A percentile compares a stretch with the other conserved stretches of the same genome.
phyloP scores from a whole-genome alignment of 495 filamentous ascomycete species.

The Penicillium riverlandense region DNA sequence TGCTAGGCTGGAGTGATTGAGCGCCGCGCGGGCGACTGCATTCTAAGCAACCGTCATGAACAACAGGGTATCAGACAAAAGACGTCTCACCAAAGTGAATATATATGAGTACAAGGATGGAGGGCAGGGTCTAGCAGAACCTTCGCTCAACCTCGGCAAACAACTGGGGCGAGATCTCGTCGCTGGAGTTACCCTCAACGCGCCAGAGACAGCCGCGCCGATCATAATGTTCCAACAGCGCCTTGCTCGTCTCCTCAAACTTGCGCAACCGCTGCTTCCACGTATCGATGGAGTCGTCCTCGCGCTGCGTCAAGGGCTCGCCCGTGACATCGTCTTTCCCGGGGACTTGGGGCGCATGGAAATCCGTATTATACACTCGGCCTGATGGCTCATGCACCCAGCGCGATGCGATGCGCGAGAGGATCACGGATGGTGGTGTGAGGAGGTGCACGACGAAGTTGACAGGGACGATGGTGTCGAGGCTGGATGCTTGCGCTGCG shows the following conservation, averaged over 20 bases:
- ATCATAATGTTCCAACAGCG: conserved; percentile 83
- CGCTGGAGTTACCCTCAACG: conserved; percentile 77
- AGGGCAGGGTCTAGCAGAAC: conserved; percentile 45
- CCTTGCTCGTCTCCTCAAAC: conserved; percentile 80
- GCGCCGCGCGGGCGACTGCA: no score
- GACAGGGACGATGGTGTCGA: conserved; percentile 78
- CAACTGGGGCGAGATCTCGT: conserved; percentile 88
- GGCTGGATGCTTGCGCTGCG: conserved; percentile 62
- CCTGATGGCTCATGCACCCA: conserved; percentile 94
- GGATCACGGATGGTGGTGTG: conserved; percentile 60
- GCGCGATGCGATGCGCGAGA: conserved; percentile 80
- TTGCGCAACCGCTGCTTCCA: conserved; percentile 72
- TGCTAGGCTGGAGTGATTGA: no score
- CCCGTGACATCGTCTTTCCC: conserved; percentile 90
- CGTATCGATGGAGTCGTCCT: conserved; percentile 80
- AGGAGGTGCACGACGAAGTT: conserved; percentile 71
- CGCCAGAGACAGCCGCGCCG: conserved; percentile 80
- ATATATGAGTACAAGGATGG: no score
- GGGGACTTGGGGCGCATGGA: conserved; percentile 72
- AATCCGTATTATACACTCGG: conserved; percentile 87
- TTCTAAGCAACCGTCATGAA: not conserved
- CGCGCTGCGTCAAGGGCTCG: conserved; percentile 71
- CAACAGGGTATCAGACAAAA: conserved; percentile 7
- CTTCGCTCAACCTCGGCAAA: conserved; percentile 69
- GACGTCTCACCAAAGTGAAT: not conserved